These are phyloP conservation scores for Aspergillus sclerotioniger DNA, from an alignment of 495 filamentous ascomycete species.

Conservation along the genomic window DNA sequence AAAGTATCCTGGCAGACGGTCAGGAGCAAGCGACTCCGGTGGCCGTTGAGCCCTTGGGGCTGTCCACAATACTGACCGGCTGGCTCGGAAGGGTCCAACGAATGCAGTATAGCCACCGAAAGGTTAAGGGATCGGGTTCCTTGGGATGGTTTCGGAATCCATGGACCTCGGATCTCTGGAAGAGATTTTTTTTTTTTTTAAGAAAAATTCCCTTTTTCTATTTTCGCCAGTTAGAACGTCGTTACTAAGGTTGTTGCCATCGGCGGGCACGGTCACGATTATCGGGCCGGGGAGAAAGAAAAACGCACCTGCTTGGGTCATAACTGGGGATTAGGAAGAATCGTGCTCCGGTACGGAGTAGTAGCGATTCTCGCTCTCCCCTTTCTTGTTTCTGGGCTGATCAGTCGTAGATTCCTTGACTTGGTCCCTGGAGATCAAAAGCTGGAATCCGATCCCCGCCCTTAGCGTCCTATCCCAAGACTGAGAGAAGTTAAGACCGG, in stretches of 20 bases:
- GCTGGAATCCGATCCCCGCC: background rate
- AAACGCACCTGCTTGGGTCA: too few relatives aligned
- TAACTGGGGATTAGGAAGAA: background rate
- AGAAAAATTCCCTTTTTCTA: background rate
- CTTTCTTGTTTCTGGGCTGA: background rate
- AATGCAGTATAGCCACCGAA: background rate
- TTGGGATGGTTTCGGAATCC: background rate
- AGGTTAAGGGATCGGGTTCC: background rate
- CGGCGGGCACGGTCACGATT: too few relatives aligned
- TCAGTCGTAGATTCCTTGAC: background rate
- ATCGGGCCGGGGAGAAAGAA: too few relatives aligned
- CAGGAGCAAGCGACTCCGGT: background rate
- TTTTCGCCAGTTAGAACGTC: background rate
- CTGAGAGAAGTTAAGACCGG: background rate
- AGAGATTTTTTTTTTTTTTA: background rate
- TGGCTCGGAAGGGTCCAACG: background rate
- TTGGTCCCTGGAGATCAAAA: background rate
- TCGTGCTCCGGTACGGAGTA: too few relatives aligned
- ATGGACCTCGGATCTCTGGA: background rate
- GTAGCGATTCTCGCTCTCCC: background rate
- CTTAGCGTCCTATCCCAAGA: background rate
- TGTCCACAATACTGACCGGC: background rate
- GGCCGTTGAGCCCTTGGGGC: background rate
- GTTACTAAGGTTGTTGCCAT: background rate
- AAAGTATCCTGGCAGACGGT: background rate